Percentiles rank a stretch among this genome's conserved stretches.
These are phyloP conservation scores for Cystoderma amianthinum DNA, from an alignment of 768 basidiomycete genomes.

Conservation along the genomic window DNA sequence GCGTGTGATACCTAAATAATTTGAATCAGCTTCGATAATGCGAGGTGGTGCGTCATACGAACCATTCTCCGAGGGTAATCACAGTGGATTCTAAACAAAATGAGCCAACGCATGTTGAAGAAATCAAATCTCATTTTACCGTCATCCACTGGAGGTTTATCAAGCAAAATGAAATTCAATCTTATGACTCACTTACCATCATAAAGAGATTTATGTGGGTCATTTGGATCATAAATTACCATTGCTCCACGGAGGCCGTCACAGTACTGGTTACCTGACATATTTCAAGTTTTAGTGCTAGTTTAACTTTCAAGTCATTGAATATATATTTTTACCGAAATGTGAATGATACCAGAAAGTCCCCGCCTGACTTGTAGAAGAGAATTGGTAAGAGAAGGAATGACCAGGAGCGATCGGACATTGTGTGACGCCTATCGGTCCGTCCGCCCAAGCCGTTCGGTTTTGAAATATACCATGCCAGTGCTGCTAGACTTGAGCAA, in stretches of 20 bases:
- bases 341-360: conserved; percentile 18
- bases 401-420: conserved; percentile 36
- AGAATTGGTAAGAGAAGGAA: conserved; percentile 36
- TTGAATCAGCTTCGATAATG: too few species aligned
- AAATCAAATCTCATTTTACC: conserved; percentile 17
- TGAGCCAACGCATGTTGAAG: not conserved
- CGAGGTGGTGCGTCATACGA: too few species aligned
- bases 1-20: conserved; percentile 13
- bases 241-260: conserved; percentile 37
- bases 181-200: conserved; percentile 11
- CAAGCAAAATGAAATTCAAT: not conserved
- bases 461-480: conserved; percentile 46
- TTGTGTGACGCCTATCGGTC: conserved; percentile 31
- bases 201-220: conserved; percentile 13
- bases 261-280: conserved; percentile 34
- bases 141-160: conserved; percentile 13
- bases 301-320: too few species aligned
- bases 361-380: conserved; percentile 13
- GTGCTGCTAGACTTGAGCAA: conserved; percentile 18
- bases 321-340: conserved; percentile 9
- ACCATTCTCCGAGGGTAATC: conserved; percentile 34
- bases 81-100: conserved; percentile 24
- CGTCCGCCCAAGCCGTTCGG: conserved; percentile 35
- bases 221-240: conserved; percentile 21
- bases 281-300: too few species aligned